A percentile compares a stretch with the other conserved stretches of the same genome.
phyloP scores from a whole-genome alignment of 108 stramenopile species.

The Cyclostephanos invisitatus region DNA sequence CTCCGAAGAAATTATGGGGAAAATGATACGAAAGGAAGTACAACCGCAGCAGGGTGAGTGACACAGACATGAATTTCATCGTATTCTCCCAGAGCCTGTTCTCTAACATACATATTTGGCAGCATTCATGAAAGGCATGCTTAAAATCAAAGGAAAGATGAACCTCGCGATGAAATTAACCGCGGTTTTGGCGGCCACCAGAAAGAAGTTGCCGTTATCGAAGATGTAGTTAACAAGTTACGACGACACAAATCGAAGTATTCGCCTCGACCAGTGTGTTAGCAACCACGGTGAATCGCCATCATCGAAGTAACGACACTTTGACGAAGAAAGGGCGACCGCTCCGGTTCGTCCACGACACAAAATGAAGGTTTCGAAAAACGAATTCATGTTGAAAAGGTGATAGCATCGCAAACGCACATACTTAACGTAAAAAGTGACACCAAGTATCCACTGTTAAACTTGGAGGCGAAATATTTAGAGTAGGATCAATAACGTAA shows the following conservation, averaged over 20 bases:
- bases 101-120: not conserved
- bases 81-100: not conserved
- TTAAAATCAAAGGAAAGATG: slow-evolving; percentile 88
- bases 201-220: slow-evolving; percentile 57
- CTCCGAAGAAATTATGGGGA: slow-evolving; percentile 43
- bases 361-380: not conserved
- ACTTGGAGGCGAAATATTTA: too few species aligned
- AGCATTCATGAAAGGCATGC: slow-evolving; percentile 56
- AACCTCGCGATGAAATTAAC: slow-evolving; percentile 82
- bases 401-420: not conserved
- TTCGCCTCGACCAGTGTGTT: too few species aligned
- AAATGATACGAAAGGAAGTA: slow-evolving; percentile 48
- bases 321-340: not conserved
- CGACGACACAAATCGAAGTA: too few species aligned
- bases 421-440: too few species aligned
- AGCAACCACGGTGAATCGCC: not conserved
- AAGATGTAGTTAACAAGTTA: slow-evolving; percentile 20
- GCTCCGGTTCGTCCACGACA: not conserved
- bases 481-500: too few species aligned
- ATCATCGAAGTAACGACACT: not conserved
- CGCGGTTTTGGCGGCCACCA: slow-evolving; percentile 69
- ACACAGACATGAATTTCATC: not conserved
- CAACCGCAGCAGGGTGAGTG: slow-evolving; percentile 45
- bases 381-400: not conserved
- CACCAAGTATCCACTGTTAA: too few species aligned